Percentiles rank a stretch among this genome's conserved stretches.
Evolutionary conservation across 1,284 basidiomycete species (phyloP).

Genomic region (Takashimella koratensis): DNA sequence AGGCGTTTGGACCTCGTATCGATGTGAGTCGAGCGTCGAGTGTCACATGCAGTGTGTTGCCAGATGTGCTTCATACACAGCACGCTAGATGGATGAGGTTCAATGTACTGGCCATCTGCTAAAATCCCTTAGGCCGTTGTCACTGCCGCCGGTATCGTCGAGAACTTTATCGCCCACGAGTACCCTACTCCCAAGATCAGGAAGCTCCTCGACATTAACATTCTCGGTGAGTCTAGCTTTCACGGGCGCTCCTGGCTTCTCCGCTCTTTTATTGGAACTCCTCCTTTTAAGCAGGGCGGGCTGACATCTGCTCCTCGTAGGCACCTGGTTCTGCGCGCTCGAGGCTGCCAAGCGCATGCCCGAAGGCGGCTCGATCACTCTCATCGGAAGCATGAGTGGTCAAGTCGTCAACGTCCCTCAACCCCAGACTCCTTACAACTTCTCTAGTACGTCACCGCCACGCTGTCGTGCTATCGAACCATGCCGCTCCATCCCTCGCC

Average conservation of each 20-base stretch:
- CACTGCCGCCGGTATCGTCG: conserved; percentile 85
- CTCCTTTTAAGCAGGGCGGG: not conserved
- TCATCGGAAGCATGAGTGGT: conserved; percentile 88
- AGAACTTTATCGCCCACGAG: conserved; percentile 87
- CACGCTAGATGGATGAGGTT: not conserved
- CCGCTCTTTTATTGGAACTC: not conserved
- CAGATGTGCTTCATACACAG: too few species aligned
- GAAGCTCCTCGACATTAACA: conserved; percentile 85
- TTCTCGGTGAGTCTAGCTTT: conserved; percentile 57
- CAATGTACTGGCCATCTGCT: conserved; percentile 1
- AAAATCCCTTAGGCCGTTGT: conserved; percentile 56
- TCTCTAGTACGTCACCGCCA: conserved; percentile 62
- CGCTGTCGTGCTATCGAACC: too few species aligned
- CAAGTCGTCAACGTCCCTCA: conserved; percentile 84
- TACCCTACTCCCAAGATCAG: conserved; percentile 81
- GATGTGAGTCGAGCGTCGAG: conserved; percentile 61
- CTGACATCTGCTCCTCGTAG: too few species aligned
- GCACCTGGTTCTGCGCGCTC: conserved; percentile 81
- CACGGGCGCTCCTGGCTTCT: not conserved
- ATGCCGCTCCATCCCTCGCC: too few species aligned
- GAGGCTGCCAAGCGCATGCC: conserved; percentile 71
- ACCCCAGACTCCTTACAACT: conserved; percentile 93
- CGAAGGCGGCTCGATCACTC: conserved; percentile 71
- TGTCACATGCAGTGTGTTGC: not conserved
- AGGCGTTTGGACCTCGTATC: conserved; percentile 68